Evolutionary conservation across 2,329 filamentous ascomycete species (phyloP), one percentile per base, ranked within the genome.

Genomic region (Mariannaea elegans): DNA sequence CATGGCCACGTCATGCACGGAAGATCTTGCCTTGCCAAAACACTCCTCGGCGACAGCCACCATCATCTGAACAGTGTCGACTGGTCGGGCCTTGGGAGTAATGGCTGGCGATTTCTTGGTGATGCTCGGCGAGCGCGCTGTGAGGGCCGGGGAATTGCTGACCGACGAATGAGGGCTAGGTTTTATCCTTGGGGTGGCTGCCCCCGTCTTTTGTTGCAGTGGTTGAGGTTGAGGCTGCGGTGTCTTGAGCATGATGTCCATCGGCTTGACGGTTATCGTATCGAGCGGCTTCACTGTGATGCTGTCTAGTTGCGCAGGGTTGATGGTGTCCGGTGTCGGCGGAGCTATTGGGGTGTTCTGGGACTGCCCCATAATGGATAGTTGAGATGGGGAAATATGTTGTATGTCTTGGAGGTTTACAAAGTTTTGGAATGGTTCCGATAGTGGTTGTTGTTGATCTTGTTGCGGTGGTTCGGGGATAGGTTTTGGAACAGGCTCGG

Each of bases 1-100:
- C 71, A 78, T 77, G 39, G 77, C 77, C 1, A 77, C 73, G 52
- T 83, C 76, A 53, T 84, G 80, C 51, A 84, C 80, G 2, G 82
- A 78, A 16, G 77, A 76, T 60, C 89, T 86, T 14, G 91, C 91
- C 52, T 87, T 88, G 23, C 79, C 78, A 51, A 94, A 86, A 68
- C 91, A 93, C 65, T 94, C 90, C 68, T 94, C 90, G 2, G 90
- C 90, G 13, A 93, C 81, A n/a, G 84, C 85, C 7, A 92, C 80
- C 57, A 94, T 80, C 8, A 93, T 77, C 2, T 87, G 79, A 3
- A 85, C 78, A 1, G 82, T 83, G 56, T 87, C 84, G 8, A 81
- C 72, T 8, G 81, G 79, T 4, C 77, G 72, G 7, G 76, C 71
- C 62, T 79, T 79, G 5, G 76, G 72, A 0, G 77, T 74, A 3